Evolutionary conservation across 2,329 filamentous ascomycete species (phyloP).

Genomic region (Balansia obtecta): DNA sequence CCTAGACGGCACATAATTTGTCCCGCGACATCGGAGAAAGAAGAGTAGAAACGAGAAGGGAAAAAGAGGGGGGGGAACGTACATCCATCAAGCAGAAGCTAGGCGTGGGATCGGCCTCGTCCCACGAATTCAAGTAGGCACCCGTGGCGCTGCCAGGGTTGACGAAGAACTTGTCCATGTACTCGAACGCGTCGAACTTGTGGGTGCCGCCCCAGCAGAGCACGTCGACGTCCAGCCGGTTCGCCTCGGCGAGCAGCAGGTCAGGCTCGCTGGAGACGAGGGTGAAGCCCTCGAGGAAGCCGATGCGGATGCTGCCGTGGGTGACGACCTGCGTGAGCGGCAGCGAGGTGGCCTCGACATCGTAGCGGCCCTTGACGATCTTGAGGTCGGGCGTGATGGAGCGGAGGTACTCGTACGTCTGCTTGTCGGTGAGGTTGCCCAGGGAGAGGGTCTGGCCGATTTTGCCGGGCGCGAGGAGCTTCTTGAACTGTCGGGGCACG

Average conservation of each 20-base stretch:
- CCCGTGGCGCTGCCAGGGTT: conserved; percentile 57
- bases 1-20: too few relatives aligned
- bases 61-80: too few relatives aligned
- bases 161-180: conserved; percentile 64
- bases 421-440: conserved; percentile 68
- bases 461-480: conserved; percentile 71
- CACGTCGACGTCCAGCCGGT: conserved; percentile 56
- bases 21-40: neutral
- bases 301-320: conserved; percentile 52
- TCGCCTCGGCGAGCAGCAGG: conserved; percentile 53
- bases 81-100: conserved; percentile 99
- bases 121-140: conserved; percentile 47
- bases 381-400: conserved; percentile 61
- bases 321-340: conserved; percentile 54
- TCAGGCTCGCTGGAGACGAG: conserved; percentile 56
- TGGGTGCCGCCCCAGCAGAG: conserved; percentile 58
- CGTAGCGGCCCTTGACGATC: conserved; percentile 55
- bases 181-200: conserved; percentile 58
- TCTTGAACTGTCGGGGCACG: conserved; percentile 86
- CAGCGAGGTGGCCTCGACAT: conserved; percentile 53
- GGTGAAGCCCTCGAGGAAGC: conserved; percentile 57
- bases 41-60: neutral
- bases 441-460: conserved; percentile 72
- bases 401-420: conserved; percentile 70
- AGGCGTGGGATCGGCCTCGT: conserved; percentile 64